Conservation (phyloP, 495 filamentous ascomycete genomes). For the Tuber brumale region DNA sequence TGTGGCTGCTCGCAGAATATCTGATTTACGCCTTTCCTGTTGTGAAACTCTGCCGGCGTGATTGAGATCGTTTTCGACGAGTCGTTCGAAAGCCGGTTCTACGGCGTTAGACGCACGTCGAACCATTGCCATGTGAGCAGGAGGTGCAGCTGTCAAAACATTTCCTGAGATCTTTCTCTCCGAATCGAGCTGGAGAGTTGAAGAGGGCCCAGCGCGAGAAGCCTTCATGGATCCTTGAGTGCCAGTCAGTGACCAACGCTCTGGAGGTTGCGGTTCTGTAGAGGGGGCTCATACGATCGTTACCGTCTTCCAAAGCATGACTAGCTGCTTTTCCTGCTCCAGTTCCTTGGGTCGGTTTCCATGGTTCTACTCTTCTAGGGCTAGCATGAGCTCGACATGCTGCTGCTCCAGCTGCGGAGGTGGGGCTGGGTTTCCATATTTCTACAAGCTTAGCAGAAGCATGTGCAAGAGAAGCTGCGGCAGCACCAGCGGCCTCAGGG, state of each 20-base stretch:
- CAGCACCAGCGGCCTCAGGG: conserved; percentile 32
- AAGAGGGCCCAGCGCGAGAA: conserved; percentile 19
- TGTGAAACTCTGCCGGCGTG: conserved; percentile 23
- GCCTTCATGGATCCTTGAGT: conserved; percentile 32
- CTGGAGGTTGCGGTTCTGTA: conserved; percentile 21
- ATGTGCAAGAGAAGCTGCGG: conserved; percentile 32
- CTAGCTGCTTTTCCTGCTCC: conserved; percentile 23
- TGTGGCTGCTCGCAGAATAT: conserved; percentile 31
- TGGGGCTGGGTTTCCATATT: conserved; percentile 30
- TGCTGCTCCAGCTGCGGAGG: conserved; percentile 33
- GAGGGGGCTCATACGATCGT: background rate
- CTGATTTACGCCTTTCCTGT: conserved; percentile 36
- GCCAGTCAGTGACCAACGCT: conserved; percentile 31
- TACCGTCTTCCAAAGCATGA: conserved; percentile 13
- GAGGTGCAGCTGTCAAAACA: conserved; percentile 28
- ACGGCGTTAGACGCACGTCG: conserved; percentile 14
- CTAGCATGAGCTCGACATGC: conserved; percentile 35
- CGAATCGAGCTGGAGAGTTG: conserved; percentile 17
- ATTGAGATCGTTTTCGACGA: conserved; percentile 22
- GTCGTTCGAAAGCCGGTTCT: conserved; percentile 20
- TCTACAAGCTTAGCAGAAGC: conserved; percentile 27
- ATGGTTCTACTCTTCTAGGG: conserved; percentile 8
- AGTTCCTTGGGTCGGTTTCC: conserved; percentile 11
- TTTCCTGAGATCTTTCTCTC: conserved; percentile 19
- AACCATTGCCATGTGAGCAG: conserved; percentile 32